These are phyloP conservation scores for Diplodia mutila DNA, from an alignment of 2,329 filamentous ascomycete species.

Conservation along the genomic window DNA sequence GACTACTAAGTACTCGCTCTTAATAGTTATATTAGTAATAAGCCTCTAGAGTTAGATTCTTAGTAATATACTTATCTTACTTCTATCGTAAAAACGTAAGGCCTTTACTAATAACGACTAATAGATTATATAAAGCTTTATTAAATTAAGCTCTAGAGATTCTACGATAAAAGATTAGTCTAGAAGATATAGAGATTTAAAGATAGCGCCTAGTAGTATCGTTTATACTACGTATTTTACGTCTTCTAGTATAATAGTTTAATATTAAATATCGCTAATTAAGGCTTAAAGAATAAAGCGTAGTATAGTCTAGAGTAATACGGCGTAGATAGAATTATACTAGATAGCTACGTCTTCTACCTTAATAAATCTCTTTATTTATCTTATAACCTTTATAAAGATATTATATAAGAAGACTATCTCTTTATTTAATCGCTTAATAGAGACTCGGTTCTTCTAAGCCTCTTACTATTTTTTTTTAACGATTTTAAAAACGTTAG, in stretches of 20 bases:
- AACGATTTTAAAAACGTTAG: not conserved
- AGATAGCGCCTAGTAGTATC: conserved; percentile 22
- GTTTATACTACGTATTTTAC: not conserved
- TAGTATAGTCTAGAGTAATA: conserved; percentile 40
- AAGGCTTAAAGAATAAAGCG: conserved; percentile 38
- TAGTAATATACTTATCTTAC: no score
- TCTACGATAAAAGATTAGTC: accelerated
- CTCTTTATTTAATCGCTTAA: not conserved
- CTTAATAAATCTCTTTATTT: conserved; percentile 36
- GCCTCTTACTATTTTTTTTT: not conserved
- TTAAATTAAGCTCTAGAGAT: no score
- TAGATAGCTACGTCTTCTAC: conserved; percentile 38
- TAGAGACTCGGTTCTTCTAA: not conserved
- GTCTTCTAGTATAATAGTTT: not conserved
- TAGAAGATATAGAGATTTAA: not conserved
- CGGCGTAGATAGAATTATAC: conserved; percentile 39
- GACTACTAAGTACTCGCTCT: no score
- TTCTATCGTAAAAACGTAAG: no score
- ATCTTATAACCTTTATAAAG: conserved; percentile 35
- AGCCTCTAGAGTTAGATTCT: accelerated
- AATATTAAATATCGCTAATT: not conserved
- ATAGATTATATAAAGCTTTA: no score
- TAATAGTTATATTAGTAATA: no score
- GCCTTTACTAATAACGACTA: no score
- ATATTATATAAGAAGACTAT: conserved; percentile 36